A percentile compares a stretch with the other conserved stretches of the same genome.
These are phyloP conservation scores for Psilocybe cyanescens DNA, from an alignment of 768 basidiomycete species.

Conservation along the genomic window DNA sequence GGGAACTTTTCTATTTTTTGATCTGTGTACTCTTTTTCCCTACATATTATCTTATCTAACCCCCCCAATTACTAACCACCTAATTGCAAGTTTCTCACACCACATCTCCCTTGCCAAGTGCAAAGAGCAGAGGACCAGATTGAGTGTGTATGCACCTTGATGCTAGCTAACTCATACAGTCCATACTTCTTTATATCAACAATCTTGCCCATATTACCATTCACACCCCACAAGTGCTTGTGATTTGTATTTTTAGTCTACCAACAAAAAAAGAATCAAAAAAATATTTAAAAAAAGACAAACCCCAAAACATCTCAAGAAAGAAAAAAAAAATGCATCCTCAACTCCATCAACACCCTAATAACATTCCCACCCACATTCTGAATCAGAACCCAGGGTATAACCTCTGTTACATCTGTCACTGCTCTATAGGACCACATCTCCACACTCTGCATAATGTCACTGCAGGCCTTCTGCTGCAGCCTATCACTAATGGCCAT, in stretches of 20 bases:
- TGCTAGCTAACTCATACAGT: constrained; percentile 92
- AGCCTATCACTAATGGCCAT: constrained; percentile 95
- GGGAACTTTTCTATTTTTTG: too few relatives aligned
- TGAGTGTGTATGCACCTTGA: constrained; percentile 62
- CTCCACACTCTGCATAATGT: constrained; percentile 75
- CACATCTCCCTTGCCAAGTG: background rate
- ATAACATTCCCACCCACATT: constrained; percentile 97
- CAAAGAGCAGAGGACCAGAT: background rate
- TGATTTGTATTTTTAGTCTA: constrained; percentile 96
- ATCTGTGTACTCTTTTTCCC: too few relatives aligned
- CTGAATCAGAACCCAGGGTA: constrained; percentile 92
- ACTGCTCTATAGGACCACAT: constrained; percentile 92
- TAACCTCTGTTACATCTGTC: constrained; percentile 96
- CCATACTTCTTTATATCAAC: constrained; percentile 96
- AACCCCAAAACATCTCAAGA: background rate
- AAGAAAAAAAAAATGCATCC: constrained; percentile 53
- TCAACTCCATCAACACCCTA: constrained; percentile 87
- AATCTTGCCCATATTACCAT: constrained; percentile 95
- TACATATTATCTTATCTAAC: too few relatives aligned
- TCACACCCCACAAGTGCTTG: constrained; percentile 86
- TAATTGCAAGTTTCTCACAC: too few relatives aligned
- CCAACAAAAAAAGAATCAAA: background rate
- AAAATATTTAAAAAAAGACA: background rate
- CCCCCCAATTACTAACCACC: too few relatives aligned
- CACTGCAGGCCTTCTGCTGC: constrained; percentile 74